Conservation (phyloP, 805 yeast genomes). For the Saccharomyces eubayanus region DNA sequence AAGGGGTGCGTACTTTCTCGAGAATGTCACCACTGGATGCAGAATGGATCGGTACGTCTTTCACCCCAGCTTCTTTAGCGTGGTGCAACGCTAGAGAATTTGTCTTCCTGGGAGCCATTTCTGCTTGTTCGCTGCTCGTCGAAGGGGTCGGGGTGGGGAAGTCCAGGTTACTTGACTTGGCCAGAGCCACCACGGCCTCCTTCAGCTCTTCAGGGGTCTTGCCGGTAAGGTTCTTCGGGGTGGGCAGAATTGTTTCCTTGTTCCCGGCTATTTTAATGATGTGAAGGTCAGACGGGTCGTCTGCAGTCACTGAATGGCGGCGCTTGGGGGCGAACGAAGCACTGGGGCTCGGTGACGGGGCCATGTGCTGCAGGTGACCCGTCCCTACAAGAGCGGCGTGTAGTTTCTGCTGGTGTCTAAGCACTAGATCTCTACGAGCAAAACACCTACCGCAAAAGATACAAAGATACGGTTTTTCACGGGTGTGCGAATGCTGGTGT, state of each 20-base stretch:
- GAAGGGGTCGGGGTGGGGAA: background rate
- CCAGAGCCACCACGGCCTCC: slow-evolving; percentile 12
- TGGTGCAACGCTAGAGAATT: background rate
- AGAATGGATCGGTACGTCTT: background rate
- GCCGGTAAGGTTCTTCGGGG: slow-evolving; percentile 12
- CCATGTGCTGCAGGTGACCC: background rate
- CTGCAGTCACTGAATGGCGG: background rate
- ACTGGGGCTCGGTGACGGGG: background rate
- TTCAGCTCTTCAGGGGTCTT: slow-evolving; percentile 24
- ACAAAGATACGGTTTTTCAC: slow-evolving; percentile 93
- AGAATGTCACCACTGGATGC: background rate
- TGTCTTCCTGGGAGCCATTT: background rate
- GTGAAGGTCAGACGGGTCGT: slow-evolving; percentile 26
- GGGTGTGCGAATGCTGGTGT: slow-evolving; percentile 89
- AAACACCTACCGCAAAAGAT: slow-evolving; percentile 94
- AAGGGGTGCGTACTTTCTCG: background rate
- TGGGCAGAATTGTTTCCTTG: slow-evolving; percentile 34
- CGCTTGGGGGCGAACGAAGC: background rate
- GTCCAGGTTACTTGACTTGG: background rate
- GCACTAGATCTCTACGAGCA: slow-evolving; percentile 79
- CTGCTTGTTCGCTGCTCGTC: background rate
- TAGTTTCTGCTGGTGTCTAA: slow-evolving; percentile 90
- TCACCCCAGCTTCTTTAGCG: background rate
- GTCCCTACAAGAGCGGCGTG: slow-evolving; percentile 43
- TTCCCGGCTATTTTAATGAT: slow-evolving; percentile 35